Base-by-base conservation (phyloP, 306 rosid genomes). In the Gleditsia sinensis region DNA sequence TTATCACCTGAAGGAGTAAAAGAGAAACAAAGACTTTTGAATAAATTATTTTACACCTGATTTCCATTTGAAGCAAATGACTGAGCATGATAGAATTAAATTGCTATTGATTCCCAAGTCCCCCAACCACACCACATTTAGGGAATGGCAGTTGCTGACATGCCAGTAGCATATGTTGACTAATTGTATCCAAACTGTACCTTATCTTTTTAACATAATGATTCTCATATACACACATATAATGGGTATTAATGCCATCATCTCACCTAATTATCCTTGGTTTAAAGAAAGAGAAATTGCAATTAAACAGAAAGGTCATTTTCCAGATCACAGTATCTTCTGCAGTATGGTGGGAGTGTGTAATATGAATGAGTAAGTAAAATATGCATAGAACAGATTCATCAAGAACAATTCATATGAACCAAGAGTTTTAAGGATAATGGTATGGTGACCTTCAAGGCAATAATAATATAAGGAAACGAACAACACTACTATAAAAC, bases 1-100 rank as follows among this genome's bases (percentile, higher is more conserved):
- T 90, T 75, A 77, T 79, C 66, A 90, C 97, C 99, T 95, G 93
- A 78, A 80, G 81, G 37, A 67, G 62, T 49, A 74, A 73, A 80
- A 43, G n/a, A 59, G 67, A 71, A 49, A 63, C 43, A 24, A 42
- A 65, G 33, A 56, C 50, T 33, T 63, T 13, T 53, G 24, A 79
- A 74, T 48, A 32, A 75, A 12, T 55, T 27, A 53, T 23, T 61
- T 39, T 43, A 80, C 67, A 57, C 48, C 30, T 27, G 60, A 43
- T 30, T 46, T 73, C 51, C 53, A 32, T n/a, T 69, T 37, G 16
- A 50, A 59, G 62, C 45, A 63, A 59, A 45, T 19, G 82, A 68
- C 69, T 42, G 32, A 20, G 36, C 59, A 63, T 21, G 54, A 64
- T 36, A 48, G 58, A 75, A 67, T 50, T 10, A 33, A 43, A 67